These are phyloP conservation scores for Scedosporium dehoogii DNA, from an alignment of 2,329 filamentous ascomycete species.

Conservation along the genomic window DNA sequence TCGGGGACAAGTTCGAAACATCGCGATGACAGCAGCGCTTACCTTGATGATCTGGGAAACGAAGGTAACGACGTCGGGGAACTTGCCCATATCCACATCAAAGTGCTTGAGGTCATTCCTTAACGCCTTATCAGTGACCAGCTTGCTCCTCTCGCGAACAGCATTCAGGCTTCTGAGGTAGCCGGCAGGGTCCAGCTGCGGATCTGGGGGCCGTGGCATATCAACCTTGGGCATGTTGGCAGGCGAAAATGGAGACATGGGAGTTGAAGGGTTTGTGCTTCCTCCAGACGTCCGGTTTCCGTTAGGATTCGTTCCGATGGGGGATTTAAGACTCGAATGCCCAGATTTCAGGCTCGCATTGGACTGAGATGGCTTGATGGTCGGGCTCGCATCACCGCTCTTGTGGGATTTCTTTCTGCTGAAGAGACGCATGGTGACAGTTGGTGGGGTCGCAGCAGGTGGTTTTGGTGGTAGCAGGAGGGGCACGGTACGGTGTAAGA, in stretches of 20 bases:
- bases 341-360: conserved; percentile 42
- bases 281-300: conserved; percentile 41
- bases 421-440: conserved; percentile 10
- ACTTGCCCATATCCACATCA: conserved; percentile 77
- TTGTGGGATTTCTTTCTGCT: conserved; percentile 9
- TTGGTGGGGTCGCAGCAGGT: not conserved
- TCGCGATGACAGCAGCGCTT: conserved; percentile 18
- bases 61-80: conserved; percentile 73
- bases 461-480: not conserved
- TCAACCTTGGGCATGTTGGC: conserved; percentile 61
- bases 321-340: conserved; percentile 35
- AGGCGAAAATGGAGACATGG: conserved; percentile 41
- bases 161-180: conserved; percentile 86
- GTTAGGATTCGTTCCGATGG: conserved; percentile 23
- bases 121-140: conserved; percentile 69
- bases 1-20: not conserved
- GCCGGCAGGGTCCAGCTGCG: conserved; percentile 74
- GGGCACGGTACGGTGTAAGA: not conserved
- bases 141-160: conserved; percentile 67
- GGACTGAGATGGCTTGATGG: conserved; percentile 34
- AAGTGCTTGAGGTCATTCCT: conserved; percentile 75
- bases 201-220: conserved; percentile 78
- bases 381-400: conserved; percentile 15
- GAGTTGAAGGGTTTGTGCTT: conserved; percentile 36
- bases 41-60: conserved; percentile 95